These are phyloP conservation scores for Clonostachys chloroleuca DNA, from an alignment of 2,329 filamentous ascomycete species.

Conservation along the genomic window DNA sequence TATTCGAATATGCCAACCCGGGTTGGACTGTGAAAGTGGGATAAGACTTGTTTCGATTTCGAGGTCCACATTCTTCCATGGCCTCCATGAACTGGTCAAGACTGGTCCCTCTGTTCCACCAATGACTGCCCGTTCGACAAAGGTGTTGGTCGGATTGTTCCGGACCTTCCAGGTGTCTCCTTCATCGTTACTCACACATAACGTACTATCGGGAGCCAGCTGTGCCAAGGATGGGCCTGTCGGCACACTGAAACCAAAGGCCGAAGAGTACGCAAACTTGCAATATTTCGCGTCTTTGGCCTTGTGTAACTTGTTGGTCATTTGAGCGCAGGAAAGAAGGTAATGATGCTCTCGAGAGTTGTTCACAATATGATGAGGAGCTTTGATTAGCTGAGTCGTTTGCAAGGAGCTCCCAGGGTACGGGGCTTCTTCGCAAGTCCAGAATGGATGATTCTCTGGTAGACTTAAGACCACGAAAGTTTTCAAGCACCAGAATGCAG, in stretches of 20 bases:
- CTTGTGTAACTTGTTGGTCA: conserved; percentile 28
- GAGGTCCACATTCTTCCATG: conserved; percentile 4
- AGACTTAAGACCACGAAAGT: conserved; percentile 37
- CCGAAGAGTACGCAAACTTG: conserved; percentile 43
- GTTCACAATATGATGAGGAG: conserved; percentile 1
- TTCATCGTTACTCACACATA: conserved; percentile 6
- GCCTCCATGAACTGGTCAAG: conserved; percentile 7
- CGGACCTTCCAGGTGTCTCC: conserved; percentile 6
- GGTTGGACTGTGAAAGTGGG: conserved; percentile 37
- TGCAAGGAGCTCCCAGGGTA: conserved; percentile 8
- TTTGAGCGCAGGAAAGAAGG: conserved; percentile 32
- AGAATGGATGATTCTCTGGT: conserved; percentile 31
- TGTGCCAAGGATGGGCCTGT: conserved; percentile 24
- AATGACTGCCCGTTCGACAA: background rate
- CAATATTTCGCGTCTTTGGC: conserved; percentile 36
- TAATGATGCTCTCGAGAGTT: conserved; percentile 27
- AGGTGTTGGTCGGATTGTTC: conserved; percentile 4
- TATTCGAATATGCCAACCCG: conserved; percentile 60
- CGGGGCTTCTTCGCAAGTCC: conserved; percentile 29
- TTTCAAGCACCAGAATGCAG: conserved; percentile 49
- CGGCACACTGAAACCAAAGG: conserved; percentile 38
- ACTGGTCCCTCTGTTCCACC: background rate
- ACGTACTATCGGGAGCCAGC: conserved; percentile 26
- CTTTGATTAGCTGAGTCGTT: background rate
- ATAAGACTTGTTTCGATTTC: conserved; percentile 6